Evolutionary conservation across 192 early-diverging fungal species (phyloP), one percentile per base, ranked within the genome.

Genomic region (Gigaspora rosea): DNA sequence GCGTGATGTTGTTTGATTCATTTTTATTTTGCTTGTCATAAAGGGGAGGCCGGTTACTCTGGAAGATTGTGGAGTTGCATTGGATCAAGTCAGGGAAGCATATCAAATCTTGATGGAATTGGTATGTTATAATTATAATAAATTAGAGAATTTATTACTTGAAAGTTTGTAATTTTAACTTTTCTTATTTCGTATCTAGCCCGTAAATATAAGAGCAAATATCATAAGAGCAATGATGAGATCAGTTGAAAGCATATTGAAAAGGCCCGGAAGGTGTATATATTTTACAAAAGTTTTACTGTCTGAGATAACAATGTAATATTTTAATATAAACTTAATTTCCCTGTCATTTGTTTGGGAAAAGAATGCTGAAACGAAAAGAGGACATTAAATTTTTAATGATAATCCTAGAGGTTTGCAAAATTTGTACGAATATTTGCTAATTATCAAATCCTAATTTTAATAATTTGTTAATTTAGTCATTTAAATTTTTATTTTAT

Each of bases 331-430:
- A 48, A 48, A 58, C 15, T 8, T 27, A 57, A 33, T 18, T 15
- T 71, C 20, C 15, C 20, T 49, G 11, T 52, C 20, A 49, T 5
- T 51, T 65, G 56, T 13, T n/a, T 54, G 27, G 11, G 20, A 49
- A 41, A 79, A 84, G 83, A 22, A 80, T 79, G 52, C 74, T 84
- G 75, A 84, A 80, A 65, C 73, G 79, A 33, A 79, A 81, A 18
- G 85, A 85, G 16, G 94, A 96, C 47, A 89, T 96, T 36, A 88
- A 90, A 51, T 96, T 96, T 68, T 84, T 98, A 56, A 80, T 96
- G 71, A 92, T 96, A 36, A 85, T 98, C 48, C 78, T 97, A 1
- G 95, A 97, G 89, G 92, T 93, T 74, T 46, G 22, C 49, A 54
- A 47, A 27, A 56, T 16, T 46, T 47, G 61, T 41, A 41, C 41